Evolutionary conservation across 2,329 filamentous ascomycete species (phyloP), one percentile per base, ranked within the genome.

Genomic region (Colletotrichum sp.): DNA sequence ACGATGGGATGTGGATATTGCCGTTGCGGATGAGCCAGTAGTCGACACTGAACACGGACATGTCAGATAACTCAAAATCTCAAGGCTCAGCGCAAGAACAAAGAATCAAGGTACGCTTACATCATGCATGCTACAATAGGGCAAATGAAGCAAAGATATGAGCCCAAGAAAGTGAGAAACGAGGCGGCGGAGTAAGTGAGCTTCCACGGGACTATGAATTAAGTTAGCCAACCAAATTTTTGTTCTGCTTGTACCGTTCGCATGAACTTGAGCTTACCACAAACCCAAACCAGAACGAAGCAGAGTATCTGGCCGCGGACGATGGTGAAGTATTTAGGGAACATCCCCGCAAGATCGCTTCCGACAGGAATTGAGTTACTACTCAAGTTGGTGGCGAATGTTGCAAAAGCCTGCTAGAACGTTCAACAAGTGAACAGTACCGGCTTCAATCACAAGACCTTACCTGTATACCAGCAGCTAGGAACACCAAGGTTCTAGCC

Each of bases 331-430:
- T 69, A 69, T 5, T 24, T 34, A 0, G 71, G 71, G 18, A 63
- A 63, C 21, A 63, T 28, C 10, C 65, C 71, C 4, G 55, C 55
- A 4, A 63, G n/a, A 34, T 73, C 71, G 6, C 21, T 52, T 14
- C 71, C 64, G 2, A 73, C 64, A 14, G 71, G 71, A 13, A 73
- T 69, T 2, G 71, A 67, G 36, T 73, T 73, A 32, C 65, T 69
- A 24, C 61, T 60, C 16, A 69, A 6, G 26, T 73, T 73, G 4
- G 71, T 73, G 3, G 64, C 71, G 14, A 73, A 66, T 4, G 71
- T 73, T 10, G 71, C 64, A 32, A 73, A 68, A 6, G 52, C 71
- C 48, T 63, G 9, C 7, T 3, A 9, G 9, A 28, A 30, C 10
- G 0, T 6, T 48, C 3, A n/a, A 48, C 18, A 0, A 48, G n/a